These are phyloP conservation scores for Filobasidium floriforme DNA, from an alignment of 768 basidiomycete species.

Conservation along the genomic window DNA sequence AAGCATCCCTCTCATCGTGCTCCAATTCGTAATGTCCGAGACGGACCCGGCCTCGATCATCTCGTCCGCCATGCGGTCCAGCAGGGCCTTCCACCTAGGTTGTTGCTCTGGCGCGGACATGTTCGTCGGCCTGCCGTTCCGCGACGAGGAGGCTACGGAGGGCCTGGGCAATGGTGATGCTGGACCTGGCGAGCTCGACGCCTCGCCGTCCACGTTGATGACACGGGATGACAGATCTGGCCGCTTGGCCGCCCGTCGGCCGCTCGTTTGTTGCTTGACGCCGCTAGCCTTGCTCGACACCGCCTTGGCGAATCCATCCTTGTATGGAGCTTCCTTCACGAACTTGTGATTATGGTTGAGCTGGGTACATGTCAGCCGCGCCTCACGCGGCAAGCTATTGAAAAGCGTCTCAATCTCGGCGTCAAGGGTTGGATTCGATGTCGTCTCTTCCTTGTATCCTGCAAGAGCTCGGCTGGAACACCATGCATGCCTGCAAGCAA, in stretches of 20 bases:
- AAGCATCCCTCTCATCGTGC: not conserved
- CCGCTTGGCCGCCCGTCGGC: no score
- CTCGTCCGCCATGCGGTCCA: not conserved
- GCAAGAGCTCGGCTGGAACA: not conserved
- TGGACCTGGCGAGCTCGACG: no score
- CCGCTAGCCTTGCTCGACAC: not conserved
- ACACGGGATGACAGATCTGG: no score
- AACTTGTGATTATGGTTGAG: not conserved
- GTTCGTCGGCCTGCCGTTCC: no score
- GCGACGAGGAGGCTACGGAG: no score
- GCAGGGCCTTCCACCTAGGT: not conserved
- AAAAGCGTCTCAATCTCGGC: not conserved
- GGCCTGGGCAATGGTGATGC: no score
- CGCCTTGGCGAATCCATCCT: not conserved
- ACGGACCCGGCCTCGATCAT: not conserved
- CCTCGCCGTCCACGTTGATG: no score
- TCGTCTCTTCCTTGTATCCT: not conserved
- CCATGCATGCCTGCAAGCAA: not conserved
- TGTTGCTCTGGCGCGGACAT: not conserved
- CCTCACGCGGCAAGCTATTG: not conserved
- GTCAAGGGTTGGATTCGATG: not conserved
- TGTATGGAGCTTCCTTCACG: not conserved
- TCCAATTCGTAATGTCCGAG: not conserved
- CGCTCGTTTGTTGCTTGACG: no score
- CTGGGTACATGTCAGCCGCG: not conserved